Conservation (phyloP, 2,329 filamentous ascomycete species). For the Colletotrichum melonis region DNA sequence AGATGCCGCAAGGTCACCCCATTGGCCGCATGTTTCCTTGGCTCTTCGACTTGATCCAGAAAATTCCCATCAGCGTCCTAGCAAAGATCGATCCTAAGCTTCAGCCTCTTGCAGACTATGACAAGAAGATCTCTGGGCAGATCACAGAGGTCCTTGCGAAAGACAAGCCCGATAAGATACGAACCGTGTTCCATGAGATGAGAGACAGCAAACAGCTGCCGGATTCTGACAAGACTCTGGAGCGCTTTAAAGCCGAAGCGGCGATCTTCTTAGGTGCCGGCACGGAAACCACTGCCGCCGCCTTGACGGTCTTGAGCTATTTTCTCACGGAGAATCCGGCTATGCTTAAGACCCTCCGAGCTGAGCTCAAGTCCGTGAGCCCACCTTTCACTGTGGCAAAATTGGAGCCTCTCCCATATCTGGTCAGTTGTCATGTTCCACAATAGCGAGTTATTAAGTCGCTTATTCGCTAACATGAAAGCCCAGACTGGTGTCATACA, state of each 20-base stretch:
- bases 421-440: conserved; percentile 3
- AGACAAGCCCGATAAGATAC: not conserved
- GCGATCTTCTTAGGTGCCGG: conserved; percentile 63
- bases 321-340: conserved; percentile 41
- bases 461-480: not conserved
- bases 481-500: conserved; percentile 20
- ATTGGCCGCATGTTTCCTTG: conserved; percentile 35
- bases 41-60: conserved; percentile 37
- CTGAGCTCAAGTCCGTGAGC: conserved; percentile 45
- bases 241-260: conserved; percentile 37
- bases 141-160: conserved; percentile 25
- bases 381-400: conserved; percentile 36
- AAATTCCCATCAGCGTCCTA: conserved; percentile 27
- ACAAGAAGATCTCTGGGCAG: conserved; percentile 23
- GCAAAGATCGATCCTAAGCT: conserved; percentile 32
- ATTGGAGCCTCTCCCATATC: conserved; percentile 27
- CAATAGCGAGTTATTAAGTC: no score
- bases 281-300: conserved; percentile 56
- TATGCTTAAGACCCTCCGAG: conserved; percentile 41
- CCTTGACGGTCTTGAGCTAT: conserved; percentile 48
- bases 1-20: conserved; percentile 37
- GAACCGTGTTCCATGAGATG: conserved; percentile 49
- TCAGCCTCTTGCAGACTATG: conserved; percentile 33
- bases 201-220: conserved; percentile 38
- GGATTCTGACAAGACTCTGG: conserved; percentile 33